Evolutionary conservation across 2,329 filamentous ascomycete species (phyloP).

Genomic region (Colletotrichum echinochloae): DNA sequence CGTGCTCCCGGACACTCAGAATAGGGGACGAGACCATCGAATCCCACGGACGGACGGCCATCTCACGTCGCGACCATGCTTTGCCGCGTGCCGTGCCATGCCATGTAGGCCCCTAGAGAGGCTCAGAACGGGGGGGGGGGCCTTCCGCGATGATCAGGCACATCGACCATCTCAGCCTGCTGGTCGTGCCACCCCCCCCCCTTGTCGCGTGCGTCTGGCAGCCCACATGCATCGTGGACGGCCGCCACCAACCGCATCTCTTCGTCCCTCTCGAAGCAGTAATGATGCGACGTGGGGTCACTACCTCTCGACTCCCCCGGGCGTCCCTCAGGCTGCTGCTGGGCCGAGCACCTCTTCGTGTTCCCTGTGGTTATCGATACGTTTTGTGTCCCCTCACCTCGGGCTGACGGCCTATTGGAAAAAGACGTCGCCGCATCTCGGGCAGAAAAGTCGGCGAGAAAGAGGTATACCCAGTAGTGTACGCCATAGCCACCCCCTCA

Average conservation of each 20-base stretch:
- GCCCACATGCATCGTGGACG: background rate
- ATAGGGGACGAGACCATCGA: background rate
- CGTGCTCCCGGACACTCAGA: background rate
- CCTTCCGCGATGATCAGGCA: constrained; percentile 12
- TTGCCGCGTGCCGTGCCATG: background rate
- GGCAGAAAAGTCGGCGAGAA: background rate
- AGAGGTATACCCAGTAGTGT: too few species aligned
- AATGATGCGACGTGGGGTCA: constrained; percentile 10
- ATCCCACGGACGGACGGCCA: background rate
- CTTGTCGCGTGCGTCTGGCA: background rate
- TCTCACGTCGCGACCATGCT: background rate
- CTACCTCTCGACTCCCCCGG: background rate
- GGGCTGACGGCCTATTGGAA: constrained; percentile 1
- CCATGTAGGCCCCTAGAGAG: background rate
- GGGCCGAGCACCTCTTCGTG: constrained; percentile 16
- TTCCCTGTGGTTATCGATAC: too few species aligned
- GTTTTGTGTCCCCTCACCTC: constrained; percentile 24
- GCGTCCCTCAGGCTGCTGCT: constrained; percentile 13
- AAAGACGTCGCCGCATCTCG: constrained; percentile 2
- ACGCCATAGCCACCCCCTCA: background rate
- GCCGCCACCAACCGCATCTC: constrained; percentile 11
- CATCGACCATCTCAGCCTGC: constrained; percentile 1
- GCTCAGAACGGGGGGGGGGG: background rate
- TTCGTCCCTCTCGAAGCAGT: constrained; percentile 9
- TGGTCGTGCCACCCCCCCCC: background rate